Conservation (phyloP, 106 monocot genomes). For the Phalaenopsis aphrodite region DNA sequence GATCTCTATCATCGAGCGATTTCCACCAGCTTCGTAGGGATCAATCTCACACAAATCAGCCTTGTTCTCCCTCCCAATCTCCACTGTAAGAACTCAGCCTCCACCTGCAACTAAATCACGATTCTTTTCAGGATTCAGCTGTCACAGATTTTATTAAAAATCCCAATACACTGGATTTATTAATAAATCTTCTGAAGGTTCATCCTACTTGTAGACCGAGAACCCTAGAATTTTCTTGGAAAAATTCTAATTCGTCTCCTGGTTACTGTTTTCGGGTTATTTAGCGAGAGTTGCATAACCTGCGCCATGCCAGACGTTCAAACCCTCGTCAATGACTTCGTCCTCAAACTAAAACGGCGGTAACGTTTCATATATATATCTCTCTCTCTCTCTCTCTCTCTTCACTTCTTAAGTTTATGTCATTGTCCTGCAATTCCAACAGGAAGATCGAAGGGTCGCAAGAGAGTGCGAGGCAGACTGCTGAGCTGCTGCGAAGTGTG, state of each 20-base stretch:
- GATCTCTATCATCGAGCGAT: not conserved
- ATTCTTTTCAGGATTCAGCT: too few species aligned
- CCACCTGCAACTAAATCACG: too few species aligned
- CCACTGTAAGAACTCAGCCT: too few species aligned
- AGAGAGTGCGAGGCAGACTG: slow-evolving; percentile 72
- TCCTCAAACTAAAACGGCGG: slow-evolving; percentile 78
- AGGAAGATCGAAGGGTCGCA: slow-evolving; percentile 98
- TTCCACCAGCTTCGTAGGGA: not conserved
- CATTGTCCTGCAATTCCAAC: not conserved
- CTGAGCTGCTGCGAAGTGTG: slow-evolving; percentile 84
- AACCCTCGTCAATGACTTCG: slow-evolving; percentile 68
- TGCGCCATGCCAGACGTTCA: slow-evolving; percentile 82
- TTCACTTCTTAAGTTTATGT: not conserved
- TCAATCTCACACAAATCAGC: too few species aligned
- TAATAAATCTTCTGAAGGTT: not conserved
- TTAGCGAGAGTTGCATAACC: not conserved
- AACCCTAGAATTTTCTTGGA: not conserved
- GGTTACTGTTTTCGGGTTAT: not conserved
- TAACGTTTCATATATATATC: not conserved
- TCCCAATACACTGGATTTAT: too few species aligned
- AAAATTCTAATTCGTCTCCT: not conserved
- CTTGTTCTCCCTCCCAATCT: too few species aligned
- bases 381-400: not conserved
- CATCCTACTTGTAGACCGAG: not conserved
- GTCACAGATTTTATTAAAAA: too few species aligned